Percentiles rank a stretch among this genome's conserved stretches.
Evolutionary conservation across 768 basidiomycete genomes (phyloP).

Genomic region (Mycena polygramma): DNA sequence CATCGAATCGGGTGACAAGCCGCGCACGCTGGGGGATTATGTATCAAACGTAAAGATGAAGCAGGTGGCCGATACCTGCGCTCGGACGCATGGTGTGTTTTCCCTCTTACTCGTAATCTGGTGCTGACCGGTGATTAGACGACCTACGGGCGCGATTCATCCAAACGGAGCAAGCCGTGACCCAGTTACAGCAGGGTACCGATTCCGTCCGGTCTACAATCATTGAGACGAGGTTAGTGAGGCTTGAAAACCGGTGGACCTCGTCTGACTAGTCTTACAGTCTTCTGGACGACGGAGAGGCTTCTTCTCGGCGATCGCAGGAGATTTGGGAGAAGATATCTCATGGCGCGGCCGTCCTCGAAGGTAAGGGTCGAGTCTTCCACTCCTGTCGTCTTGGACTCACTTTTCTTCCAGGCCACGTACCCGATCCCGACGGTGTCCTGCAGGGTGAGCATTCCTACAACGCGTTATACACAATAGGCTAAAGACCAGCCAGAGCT

Average conservation of each 20-base stretch:
- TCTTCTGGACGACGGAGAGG: conserved; percentile 70
- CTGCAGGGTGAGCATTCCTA: conserved; percentile 60
- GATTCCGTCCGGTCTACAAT: conserved; percentile 69
- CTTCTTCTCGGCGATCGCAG: conserved; percentile 66
- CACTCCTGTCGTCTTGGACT: background rate
- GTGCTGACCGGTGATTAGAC: conserved; percentile 52
- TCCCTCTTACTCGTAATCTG: background rate
- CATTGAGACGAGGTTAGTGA: conserved; percentile 59
- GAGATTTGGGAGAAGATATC: conserved; percentile 71
- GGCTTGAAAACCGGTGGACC: background rate
- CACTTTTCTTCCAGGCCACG: conserved; percentile 50
- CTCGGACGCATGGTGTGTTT: conserved; percentile 73
- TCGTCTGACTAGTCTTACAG: conserved; percentile 48
- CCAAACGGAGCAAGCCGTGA: conserved; percentile 66
- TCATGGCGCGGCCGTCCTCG: conserved; percentile 62
- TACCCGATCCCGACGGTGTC: conserved; percentile 61
- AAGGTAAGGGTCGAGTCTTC: conserved; percentile 53
- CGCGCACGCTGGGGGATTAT: conserved; percentile 83
- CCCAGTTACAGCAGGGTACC: conserved; percentile 68
- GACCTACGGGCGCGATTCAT: conserved; percentile 69
- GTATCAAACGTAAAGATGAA: conserved; percentile 85
- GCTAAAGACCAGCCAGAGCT: conserved; percentile 60
- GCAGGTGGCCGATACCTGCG: conserved; percentile 81
- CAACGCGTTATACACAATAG: background rate
- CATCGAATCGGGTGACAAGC: conserved; percentile 77